Base-by-base conservation (phyloP, 805 yeast genomes). In the Candida sanyiensis region DNA sequence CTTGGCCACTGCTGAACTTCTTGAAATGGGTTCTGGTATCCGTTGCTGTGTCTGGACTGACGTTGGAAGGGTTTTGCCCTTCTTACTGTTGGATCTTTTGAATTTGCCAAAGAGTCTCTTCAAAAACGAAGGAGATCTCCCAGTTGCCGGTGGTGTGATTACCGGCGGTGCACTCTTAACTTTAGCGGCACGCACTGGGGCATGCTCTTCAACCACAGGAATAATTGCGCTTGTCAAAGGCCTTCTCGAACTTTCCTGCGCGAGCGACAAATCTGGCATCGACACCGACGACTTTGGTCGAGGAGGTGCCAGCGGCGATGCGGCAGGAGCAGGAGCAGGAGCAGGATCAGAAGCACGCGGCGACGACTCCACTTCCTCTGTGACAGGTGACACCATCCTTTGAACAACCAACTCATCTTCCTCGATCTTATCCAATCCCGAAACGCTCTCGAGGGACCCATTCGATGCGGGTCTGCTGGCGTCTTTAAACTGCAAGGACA, bases 51-150 rank as follows among this genome's bases (percentile, higher is more conserved):
- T n/a, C n/a, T n/a, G n/a, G n/a, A n/a, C n/a, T n/a, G n/a, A n/a
- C n/a, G n/a, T n/a, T n/a, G n/a, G n/a, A n/a, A n/a, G n/a, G n/a
- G n/a, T n/a, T n/a, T 30, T 34, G 12, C 22, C 32, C 8, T 27
- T 40, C 15, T 24, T 12, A 22, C 33, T 38, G 21, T 34, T 43
- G 3, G 48, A 33, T 29, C 31, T 41, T 31, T 38, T 38, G 5
- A 37, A 28, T 4, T 43, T 49, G 4, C 49, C 37, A 36, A 53
- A 48, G 27, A 54, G 35, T 37, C 47, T 45, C 35, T 44, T 54
- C 33, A 54, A 26, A 1, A 44, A 34, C 3, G 58, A 52, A 28
- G 49, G 50, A 25, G 48, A 49, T 31, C 49, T 46, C 28, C 51
- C 46, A 18, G 16, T 5, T 6, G 8, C 24, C 10, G 25, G 10